Evolutionary conservation across 2,329 filamentous ascomycete species (phyloP).

Genomic region (Cladosporium phlei): DNA sequence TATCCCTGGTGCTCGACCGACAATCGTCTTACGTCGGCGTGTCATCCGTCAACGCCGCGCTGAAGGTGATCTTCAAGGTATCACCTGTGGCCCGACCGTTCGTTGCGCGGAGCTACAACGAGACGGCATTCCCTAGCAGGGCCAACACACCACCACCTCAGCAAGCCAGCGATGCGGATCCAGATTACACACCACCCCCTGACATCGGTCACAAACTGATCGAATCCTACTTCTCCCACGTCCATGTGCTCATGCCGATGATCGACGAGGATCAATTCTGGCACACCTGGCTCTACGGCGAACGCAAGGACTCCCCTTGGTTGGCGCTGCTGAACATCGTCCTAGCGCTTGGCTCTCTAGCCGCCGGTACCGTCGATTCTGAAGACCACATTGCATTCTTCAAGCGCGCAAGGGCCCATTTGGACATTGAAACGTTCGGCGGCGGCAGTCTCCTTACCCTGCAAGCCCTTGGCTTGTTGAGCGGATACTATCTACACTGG

Average conservation of each 20-base stretch:
- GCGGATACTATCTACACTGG: conserved; percentile 32
- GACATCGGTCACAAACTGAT: conserved; percentile 28
- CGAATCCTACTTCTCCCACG: conserved; percentile 30
- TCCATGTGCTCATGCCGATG: conserved; percentile 33
- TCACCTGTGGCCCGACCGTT: conserved; percentile 26
- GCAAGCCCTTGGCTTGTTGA: conserved; percentile 29
- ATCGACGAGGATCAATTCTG: conserved; percentile 32
- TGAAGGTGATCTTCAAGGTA: conserved; percentile 31
- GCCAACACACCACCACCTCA: conserved; percentile 23
- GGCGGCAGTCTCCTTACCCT: conserved; percentile 29
- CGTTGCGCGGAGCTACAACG: conserved; percentile 23
- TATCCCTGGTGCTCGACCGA: conserved; percentile 28
- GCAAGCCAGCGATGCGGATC: conserved; percentile 18
- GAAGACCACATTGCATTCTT: conserved; percentile 29
- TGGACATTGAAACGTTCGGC: conserved; percentile 28
- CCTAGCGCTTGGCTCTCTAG: conserved; percentile 28
- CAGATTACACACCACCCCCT: conserved; percentile 23
- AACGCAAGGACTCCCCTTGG: conserved; percentile 29
- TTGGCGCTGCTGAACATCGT: conserved; percentile 31
- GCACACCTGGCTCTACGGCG: conserved; percentile 28
- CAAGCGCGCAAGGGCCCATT: conserved; percentile 27
- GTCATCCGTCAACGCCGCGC: conserved; percentile 30
- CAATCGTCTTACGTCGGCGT: conserved; percentile 31
- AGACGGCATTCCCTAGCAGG: conserved; percentile 26
- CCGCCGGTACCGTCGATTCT: conserved; percentile 24